Base-by-base conservation (phyloP, 2,329 filamentous ascomycete genomes). In the Arthrinium puccinioides region DNA sequence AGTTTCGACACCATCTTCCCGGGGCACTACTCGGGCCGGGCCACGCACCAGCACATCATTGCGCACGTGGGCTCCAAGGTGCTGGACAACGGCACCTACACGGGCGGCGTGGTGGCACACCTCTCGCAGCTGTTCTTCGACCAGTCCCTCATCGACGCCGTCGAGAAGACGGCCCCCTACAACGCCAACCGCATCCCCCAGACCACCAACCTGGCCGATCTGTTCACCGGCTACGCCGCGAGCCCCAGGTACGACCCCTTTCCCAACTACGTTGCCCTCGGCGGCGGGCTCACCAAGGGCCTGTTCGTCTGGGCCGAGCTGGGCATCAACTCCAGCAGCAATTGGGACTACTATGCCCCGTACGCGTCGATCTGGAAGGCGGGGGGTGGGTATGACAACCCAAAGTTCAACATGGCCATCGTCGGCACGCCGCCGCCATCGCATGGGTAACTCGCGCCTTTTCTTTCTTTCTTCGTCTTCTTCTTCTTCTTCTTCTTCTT, bases 1-100 rank as follows among this genome's bases (percentile, higher is more conserved):
- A 55, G 54, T 33, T 72, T 74, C 50, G 60, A 68, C 24, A 72
- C 66, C 9, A 56, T 63, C 15, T 63, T 69, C 51, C 64, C 66
- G 1, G 66, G 66, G 9, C 64, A 68, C 47, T 63, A 63, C 49
- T 42, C 52, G 24, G 58, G 59, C 1, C 55, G 62, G 9, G 54
- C 60, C 0, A 65, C 56, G 10, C 66, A 70, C 45, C 60, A 64
- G 39, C 66, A 69, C 52, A 39, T 68, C 14, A 55, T 64, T 19
- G 57, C 56, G 11, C 60, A 62, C 37, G 52, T 54, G 21, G 57
- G 59, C 30, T 52, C 56, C 15, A 52, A 50, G 6, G 41, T 62
- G 8, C 52, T 58, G 19, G 44, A 49, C 4, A 62, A 64, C 45
- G 50, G 54, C n/a, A 65, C 59, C 6, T 64, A 60, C 42, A 48